These are phyloP conservation scores for Nepenthes mirabilis DNA, from an alignment of 148 eudicot species.

Conservation along the genomic window DNA sequence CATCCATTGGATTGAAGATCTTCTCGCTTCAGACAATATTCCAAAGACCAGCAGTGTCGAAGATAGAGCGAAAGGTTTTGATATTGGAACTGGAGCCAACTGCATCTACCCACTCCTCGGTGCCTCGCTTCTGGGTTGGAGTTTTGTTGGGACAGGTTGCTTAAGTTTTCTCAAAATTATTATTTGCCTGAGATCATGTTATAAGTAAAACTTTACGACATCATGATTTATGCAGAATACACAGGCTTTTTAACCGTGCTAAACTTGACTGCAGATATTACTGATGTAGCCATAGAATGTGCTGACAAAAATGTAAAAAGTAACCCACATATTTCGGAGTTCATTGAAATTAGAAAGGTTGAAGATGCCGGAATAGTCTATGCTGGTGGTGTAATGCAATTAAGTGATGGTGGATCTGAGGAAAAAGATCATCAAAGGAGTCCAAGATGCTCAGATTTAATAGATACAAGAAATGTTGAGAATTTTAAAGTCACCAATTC, in stretches of 20 bases:
- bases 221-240: neutral
- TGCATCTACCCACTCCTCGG: conserved; percentile 98
- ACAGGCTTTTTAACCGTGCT: neutral
- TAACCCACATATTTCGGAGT: conserved; percentile 61
- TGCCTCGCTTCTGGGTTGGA: conserved; percentile 84
- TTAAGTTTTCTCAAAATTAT: neutral
- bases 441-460: conserved; percentile 4
- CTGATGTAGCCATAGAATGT: conserved; percentile 88
- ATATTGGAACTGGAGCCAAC: conserved; percentile 93
- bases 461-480: conserved; percentile 3
- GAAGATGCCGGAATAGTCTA: conserved; percentile 7
- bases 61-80: conserved; percentile 60
- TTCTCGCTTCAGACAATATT: conserved; percentile 60
- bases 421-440: conserved; percentile 4
- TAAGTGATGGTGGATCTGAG: conserved; percentile 1
- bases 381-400: neutral
- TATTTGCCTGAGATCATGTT: neutral
- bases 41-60: conserved; percentile 17
- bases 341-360: conserved; percentile 74
- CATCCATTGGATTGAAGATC: conserved; percentile 95
- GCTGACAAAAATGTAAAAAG: conserved; percentile 65
- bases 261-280: conserved; percentile 43
- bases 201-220: too few relatives aligned
- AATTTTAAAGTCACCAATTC: conserved; percentile 2
- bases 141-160: conserved; percentile 83